These are phyloP conservation scores for Sporisorium exsertum DNA, from an alignment of 1,284 basidiomycete genomes.

Conservation along the genomic window DNA sequence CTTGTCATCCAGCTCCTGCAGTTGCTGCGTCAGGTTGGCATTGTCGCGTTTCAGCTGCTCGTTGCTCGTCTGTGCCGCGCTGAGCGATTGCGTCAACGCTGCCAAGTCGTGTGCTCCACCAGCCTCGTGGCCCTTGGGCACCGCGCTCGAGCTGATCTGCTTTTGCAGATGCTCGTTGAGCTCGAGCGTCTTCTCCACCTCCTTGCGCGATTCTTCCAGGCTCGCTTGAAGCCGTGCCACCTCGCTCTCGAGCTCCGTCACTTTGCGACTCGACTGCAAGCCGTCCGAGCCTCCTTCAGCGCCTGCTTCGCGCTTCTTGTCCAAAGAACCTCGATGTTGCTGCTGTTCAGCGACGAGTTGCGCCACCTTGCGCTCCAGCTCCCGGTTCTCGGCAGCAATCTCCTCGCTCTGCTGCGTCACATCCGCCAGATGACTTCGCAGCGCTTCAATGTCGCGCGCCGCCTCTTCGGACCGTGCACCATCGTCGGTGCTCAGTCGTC, in stretches of 20 bases:
- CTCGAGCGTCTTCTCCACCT: conserved; percentile 53
- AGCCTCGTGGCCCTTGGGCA: conserved; percentile 10
- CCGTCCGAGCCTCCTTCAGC: conserved; percentile 12
- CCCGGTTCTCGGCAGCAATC: conserved; percentile 60
- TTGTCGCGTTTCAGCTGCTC: conserved; percentile 59
- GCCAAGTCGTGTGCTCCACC: conserved; percentile 15
- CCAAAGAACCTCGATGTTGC: conserved; percentile 49
- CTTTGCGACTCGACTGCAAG: conserved; percentile 33
- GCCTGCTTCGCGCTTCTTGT: conserved; percentile 32
- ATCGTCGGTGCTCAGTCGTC: conserved; percentile 38
- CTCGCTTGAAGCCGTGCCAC: conserved; percentile 43
- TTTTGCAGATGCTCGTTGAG: conserved; percentile 53
- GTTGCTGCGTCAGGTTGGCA: conserved; percentile 47
- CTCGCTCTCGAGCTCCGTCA: conserved; percentile 54
- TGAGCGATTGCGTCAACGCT: conserved; percentile 23
- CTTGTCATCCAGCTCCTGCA: conserved; percentile 62
- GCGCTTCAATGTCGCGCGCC: conserved; percentile 59
- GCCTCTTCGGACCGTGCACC: conserved; percentile 52
- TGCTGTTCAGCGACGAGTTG: conserved; percentile 55
- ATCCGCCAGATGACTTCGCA: conserved; percentile 54
- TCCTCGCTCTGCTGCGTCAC: conserved; percentile 62
- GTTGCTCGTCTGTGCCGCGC: conserved; percentile 45
- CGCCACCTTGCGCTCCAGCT: conserved; percentile 56
- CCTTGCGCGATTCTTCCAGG: conserved; percentile 43
- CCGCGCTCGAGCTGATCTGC: conserved; percentile 28